These are phyloP conservation scores for Fusarium sp. DNA, from an alignment of 2,329 filamentous ascomycete genomes.

Conservation along the genomic window DNA sequence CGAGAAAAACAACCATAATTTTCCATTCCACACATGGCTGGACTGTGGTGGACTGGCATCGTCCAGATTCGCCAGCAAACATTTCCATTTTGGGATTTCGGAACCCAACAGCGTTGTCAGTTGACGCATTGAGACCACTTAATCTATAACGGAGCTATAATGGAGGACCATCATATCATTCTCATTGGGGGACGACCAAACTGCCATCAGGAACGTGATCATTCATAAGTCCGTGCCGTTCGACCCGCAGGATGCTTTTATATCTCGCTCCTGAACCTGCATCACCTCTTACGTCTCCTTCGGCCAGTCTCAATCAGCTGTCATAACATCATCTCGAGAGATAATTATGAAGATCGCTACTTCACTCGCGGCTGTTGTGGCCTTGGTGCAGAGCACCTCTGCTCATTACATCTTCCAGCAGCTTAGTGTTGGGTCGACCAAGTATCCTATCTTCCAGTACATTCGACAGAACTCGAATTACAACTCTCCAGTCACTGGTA, in stretches of 20 bases:
- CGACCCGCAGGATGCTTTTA: background rate
- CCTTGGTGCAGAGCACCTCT: background rate
- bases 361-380: background rate
- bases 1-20: rapidly evolving
- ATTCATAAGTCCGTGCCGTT: background rate
- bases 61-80: too few relatives aligned
- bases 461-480: constrained; percentile 16
- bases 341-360: background rate
- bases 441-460: constrained; percentile 2
- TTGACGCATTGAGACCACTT: background rate
- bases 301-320: rapidly evolving
- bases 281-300: background rate
- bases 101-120: background rate
- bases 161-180: background rate
- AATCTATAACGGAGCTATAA: background rate
- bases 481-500: constrained; percentile 15
- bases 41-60: rapidly evolving
- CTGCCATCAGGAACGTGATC: background rate
- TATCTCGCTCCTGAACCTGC: background rate
- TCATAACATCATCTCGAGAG: background rate
- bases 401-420: constrained; percentile 15
- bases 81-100: background rate
- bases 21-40: rapidly evolving
- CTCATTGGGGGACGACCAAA: rapidly evolving
- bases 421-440: background rate